A percentile compares a stretch with the other conserved stretches of the same genome.
Evolutionary conservation across 2,329 filamentous ascomycete species (phyloP).

Genomic region (Verticillium nonalfalfae): DNA sequence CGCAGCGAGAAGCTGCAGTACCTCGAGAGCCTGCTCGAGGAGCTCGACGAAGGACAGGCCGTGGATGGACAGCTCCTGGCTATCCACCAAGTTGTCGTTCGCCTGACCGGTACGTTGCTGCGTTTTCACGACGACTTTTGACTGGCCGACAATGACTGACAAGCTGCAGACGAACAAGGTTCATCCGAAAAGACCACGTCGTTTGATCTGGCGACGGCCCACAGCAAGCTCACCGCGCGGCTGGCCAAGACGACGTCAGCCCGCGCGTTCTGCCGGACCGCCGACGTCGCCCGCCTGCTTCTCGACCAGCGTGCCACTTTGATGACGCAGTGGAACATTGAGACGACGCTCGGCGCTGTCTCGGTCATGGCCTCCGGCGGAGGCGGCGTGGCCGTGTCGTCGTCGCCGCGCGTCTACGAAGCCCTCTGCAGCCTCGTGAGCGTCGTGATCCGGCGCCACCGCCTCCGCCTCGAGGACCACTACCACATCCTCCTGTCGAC

Average conservation of each 20-base stretch:
- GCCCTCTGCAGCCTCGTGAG: conserved; percentile 48
- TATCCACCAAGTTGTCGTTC: conserved; percentile 32
- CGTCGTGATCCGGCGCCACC: conserved; percentile 51
- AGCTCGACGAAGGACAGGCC: conserved; percentile 20
- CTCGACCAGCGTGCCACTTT: conserved; percentile 42
- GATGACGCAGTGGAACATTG: conserved; percentile 54
- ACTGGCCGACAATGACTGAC: neutral
- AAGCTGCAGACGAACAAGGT: conserved; percentile 3
- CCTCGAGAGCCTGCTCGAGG: conserved; percentile 27
- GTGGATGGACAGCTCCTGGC: conserved; percentile 35
- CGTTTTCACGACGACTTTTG: neutral
- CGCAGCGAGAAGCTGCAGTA: conserved; percentile 27
- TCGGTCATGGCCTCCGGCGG: conserved; percentile 20
- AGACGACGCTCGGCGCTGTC: conserved; percentile 42
- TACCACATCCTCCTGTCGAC: conserved; percentile 51
- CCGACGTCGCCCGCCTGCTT: conserved; percentile 35
- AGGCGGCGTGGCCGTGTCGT: conserved; percentile 1
- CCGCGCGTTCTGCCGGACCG: conserved; percentile 28
- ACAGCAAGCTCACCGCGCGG: conserved; percentile 30
- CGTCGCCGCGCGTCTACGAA: conserved; percentile 31
- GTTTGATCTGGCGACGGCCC: conserved; percentile 32
- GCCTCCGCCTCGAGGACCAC: conserved; percentile 55
- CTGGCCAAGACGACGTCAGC: conserved; percentile 21
- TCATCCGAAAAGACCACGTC: conserved; percentile 12
- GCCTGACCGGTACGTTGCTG: conserved; percentile 27